phyloP scores from a whole-genome alignment of 2,329 filamentous ascomycete species.

The Fusarium temperatum region DNA sequence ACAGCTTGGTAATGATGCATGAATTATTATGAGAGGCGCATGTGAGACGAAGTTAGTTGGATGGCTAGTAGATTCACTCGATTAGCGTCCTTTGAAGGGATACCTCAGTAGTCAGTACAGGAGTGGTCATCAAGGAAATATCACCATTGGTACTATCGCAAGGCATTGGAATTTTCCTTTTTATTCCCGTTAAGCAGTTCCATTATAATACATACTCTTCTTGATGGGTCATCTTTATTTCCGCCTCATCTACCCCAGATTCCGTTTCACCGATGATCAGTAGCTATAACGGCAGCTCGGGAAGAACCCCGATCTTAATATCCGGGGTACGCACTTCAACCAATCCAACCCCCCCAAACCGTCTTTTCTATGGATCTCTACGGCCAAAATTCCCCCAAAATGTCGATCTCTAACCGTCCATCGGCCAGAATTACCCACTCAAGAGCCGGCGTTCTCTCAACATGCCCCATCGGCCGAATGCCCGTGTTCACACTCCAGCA shows the following conservation, averaged over 20 bases:
- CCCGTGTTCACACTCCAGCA: slow-evolving; percentile 10
- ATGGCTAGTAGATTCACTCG: not conserved
- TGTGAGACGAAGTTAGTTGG: not conserved
- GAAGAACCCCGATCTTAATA: slow-evolving; percentile 8
- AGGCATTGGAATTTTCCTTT: not conserved
- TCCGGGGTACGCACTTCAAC: not conserved
- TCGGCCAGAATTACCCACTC: slow-evolving; percentile 13
- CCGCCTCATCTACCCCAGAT: not conserved
- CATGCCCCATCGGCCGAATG: slow-evolving; percentile 26
- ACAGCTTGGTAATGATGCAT: accelerated
- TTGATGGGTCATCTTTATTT: not conserved
- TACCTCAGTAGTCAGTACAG: not conserved
- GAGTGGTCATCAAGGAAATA: accelerated
- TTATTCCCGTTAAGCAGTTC: accelerated
- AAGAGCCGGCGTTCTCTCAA: slow-evolving; percentile 27
- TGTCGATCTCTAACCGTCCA: not conserved
- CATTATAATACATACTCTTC: not conserved
- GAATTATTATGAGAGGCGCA: too few species aligned
- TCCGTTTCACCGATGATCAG: not conserved
- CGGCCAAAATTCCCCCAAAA: not conserved
- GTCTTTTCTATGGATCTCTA: not conserved
- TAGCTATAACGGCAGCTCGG: not conserved
- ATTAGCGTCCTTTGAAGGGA: not conserved
- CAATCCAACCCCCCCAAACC: not conserved
- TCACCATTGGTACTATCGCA: not conserved